Conservation (phyloP, 2,329 filamentous ascomycete genomes). For the Talaromyces sp. region DNA sequence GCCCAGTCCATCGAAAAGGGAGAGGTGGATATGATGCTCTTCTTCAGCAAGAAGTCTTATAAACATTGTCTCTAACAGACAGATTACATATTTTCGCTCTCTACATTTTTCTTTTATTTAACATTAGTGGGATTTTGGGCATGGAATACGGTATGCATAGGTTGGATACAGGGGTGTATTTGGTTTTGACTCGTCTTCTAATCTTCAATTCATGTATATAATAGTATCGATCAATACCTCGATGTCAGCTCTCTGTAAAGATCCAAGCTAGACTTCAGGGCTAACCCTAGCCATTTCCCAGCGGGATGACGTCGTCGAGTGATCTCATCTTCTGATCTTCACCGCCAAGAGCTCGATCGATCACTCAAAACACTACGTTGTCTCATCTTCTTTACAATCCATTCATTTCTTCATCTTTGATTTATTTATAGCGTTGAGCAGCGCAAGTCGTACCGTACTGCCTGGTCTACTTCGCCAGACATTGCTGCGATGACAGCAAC, state of each 20-base stretch:
- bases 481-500: conserved; percentile 28
- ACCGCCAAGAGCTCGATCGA: conserved; percentile 3
- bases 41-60: not conserved
- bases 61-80: not conserved
- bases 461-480: not conserved
- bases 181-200: not conserved
- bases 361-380: not conserved
- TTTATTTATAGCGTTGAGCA: not conserved
- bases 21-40: conserved; percentile 8
- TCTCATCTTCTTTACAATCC: not conserved
- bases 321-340: not conserved
- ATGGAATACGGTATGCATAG: conserved; percentile 4
- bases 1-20: conserved; percentile 32
- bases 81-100: not conserved
- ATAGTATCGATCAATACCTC: not conserved
- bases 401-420: no score
- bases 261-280: not conserved
- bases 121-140: not conserved
- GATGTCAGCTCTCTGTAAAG: not conserved
- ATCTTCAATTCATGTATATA: not conserved
- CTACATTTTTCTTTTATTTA: not conserved
- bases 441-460: not conserved
- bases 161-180: not conserved
- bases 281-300: not conserved
- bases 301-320: conserved; percentile 5